A percentile compares a stretch with the other conserved stretches of the same genome.
phyloP scores from a whole-genome alignment of 179 eudicot species.

The Carnegiea gigantea region DNA sequence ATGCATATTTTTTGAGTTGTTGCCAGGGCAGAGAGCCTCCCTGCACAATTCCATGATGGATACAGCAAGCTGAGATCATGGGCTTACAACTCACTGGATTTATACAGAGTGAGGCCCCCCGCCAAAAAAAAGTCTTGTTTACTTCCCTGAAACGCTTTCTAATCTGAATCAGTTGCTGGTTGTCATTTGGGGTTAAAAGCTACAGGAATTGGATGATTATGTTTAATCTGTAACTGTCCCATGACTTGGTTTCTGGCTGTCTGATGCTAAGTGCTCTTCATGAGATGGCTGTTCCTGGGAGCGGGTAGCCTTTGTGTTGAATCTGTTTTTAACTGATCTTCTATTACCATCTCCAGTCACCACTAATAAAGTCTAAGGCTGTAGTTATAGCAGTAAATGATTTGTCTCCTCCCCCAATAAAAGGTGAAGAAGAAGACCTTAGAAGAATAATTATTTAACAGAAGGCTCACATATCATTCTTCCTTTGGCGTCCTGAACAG shows the following conservation, averaged over 20 bases:
- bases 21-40: constrained; percentile 72
- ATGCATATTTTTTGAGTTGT: constrained; percentile 10
- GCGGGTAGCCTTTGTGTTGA: background rate
- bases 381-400: background rate
- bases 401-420: background rate
- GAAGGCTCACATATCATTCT: background rate
- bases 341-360: background rate
- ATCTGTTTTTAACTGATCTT: background rate
- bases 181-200: background rate
- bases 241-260: background rate
- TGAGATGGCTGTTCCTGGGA: background rate
- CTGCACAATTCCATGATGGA: constrained; percentile 83
- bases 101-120: constrained; percentile 57
- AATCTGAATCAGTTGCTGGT: background rate
- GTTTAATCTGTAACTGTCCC: background rate
- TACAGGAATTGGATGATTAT: background rate
- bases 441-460: background rate
- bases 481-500: constrained; percentile 37
- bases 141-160: background rate
- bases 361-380: background rate
- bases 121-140: background rate
- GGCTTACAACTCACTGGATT: constrained; percentile 85
- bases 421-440: background rate
- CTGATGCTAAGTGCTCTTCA: background rate
- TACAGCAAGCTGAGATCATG: constrained; percentile 91